Evolutionary conservation across 1,139 yeast species (phyloP).

Genomic region (Saccharomycopsis hybrid): DNA sequence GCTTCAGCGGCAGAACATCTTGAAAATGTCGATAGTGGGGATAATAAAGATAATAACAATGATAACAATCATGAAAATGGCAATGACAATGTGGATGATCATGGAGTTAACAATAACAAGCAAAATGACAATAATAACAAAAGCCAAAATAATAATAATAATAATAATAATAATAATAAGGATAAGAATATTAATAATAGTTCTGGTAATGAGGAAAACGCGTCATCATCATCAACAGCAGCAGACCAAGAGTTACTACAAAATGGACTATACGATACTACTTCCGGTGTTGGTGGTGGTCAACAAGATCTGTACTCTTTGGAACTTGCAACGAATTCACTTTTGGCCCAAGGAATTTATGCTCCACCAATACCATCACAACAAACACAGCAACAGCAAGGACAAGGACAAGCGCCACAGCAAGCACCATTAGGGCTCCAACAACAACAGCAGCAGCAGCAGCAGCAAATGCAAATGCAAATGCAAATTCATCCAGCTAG

Average conservation of each 20-base stretch:
- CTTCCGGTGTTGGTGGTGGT: no score
- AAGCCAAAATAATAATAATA: background rate
- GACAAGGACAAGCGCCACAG: background rate
- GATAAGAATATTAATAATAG: background rate
- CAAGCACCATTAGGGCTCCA: background rate
- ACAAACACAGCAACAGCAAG: background rate
- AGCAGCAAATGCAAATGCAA: background rate
- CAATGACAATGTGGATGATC: background rate
- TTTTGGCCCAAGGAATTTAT: no score
- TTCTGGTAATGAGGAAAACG: no score
- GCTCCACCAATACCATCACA: background rate
- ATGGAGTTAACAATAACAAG: background rate
- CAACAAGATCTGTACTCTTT: no score
- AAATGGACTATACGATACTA: no score
- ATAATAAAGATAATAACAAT: background rate
- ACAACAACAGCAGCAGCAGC: constrained; percentile 5
- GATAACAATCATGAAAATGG: background rate
- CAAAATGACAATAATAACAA: background rate
- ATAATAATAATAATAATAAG: background rate
- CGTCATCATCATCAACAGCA: no score
- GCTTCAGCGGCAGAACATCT: background rate
- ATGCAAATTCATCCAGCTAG: no score
- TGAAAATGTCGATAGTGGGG: background rate
- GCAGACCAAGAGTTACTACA: no score
- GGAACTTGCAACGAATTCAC: no score